These are phyloP conservation scores for Neopestalotiopsis sp. DNA, from an alignment of 2,329 filamentous ascomycete genomes.

Conservation along the genomic window DNA sequence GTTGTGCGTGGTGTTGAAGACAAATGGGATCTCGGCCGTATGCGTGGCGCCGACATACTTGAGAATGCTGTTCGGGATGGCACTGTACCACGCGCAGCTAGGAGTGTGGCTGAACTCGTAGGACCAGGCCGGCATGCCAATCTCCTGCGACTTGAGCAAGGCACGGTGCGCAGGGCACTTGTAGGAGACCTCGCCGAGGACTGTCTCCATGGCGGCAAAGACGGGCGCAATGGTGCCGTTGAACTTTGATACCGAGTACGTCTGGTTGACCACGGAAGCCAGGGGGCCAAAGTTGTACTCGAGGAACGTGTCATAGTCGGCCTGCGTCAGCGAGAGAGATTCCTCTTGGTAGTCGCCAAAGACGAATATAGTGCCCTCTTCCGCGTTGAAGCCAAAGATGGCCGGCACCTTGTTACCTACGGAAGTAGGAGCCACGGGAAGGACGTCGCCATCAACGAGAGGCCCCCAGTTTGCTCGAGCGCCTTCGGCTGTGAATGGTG, in stretches of 20 bases:
- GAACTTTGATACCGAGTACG: slow-evolving; percentile 27
- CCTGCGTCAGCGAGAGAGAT: slow-evolving; percentile 22
- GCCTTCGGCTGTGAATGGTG: slow-evolving; percentile 24
- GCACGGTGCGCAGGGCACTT: slow-evolving; percentile 27
- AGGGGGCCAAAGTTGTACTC: slow-evolving; percentile 30
- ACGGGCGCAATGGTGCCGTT: slow-evolving; percentile 20
- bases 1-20: slow-evolving; percentile 29
- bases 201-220: slow-evolving; percentile 22
- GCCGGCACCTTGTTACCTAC: slow-evolving; percentile 33
- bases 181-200: slow-evolving; percentile 27
- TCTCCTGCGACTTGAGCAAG: slow-evolving; percentile 21
- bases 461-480: slow-evolving; percentile 23
- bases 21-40: slow-evolving; percentile 35
- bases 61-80: slow-evolving; percentile 22
- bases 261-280: slow-evolving; percentile 28
- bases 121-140: slow-evolving; percentile 27
- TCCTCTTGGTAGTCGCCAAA: slow-evolving; percentile 23
- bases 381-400: slow-evolving; percentile 30
- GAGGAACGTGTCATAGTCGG: slow-evolving; percentile 33
- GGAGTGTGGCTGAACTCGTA: slow-evolving; percentile 30
- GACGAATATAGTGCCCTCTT: slow-evolving; percentile 33
- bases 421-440: slow-evolving; percentile 30
- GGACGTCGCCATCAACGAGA: slow-evolving; percentile 31
- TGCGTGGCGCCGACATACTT: slow-evolving; percentile 30
- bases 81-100: slow-evolving; percentile 27